phyloP scores from a whole-genome alignment of 164 flowering plant genomes.

The Amborella trichopoda region DNA sequence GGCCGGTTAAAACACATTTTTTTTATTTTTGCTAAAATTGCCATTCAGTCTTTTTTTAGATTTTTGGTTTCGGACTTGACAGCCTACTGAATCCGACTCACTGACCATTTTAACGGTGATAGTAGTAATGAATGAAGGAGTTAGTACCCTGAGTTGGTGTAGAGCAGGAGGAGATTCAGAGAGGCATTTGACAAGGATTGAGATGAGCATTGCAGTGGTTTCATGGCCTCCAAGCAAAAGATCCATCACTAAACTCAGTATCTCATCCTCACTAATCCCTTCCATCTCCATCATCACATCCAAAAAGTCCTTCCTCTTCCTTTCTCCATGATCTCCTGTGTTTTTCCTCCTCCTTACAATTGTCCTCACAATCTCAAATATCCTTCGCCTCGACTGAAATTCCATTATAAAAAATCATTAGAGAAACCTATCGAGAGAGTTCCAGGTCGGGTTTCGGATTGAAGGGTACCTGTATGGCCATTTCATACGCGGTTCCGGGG shows the following conservation, averaged over 20 bases:
- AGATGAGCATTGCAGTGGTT: slow-evolving; percentile 5
- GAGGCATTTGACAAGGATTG: slow-evolving; percentile 2
- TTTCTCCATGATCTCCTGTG: neutral
- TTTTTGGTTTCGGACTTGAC: no score
- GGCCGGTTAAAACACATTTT: no score
- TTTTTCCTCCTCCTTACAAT: neutral
- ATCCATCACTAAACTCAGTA: slow-evolving; percentile 9
- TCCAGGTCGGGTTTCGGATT: no score
- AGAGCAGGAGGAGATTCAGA: slow-evolving; percentile 1
- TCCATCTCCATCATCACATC: slow-evolving; percentile 1
- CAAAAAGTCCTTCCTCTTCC: slow-evolving; percentile 6
- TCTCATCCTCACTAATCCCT: slow-evolving; percentile 4
- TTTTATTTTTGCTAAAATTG: no score
- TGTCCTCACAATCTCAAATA: neutral
- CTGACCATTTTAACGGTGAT: no score
- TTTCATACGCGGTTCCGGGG: slow-evolving; percentile 2
- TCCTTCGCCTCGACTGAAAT: slow-evolving; percentile 2
- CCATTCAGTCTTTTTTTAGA: no score
- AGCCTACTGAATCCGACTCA: no score
- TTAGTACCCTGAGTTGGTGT: slow-evolving; percentile 3
- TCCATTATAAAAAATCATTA: no score
- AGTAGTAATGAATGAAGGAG: no score
- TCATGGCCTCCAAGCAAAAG: slow-evolving; percentile 10
- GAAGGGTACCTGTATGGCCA: slow-evolving; percentile 1
- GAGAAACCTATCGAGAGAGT: no score